Conservation (phyloP, 169 alveolate species). For the Babesia bovis region DNA sequence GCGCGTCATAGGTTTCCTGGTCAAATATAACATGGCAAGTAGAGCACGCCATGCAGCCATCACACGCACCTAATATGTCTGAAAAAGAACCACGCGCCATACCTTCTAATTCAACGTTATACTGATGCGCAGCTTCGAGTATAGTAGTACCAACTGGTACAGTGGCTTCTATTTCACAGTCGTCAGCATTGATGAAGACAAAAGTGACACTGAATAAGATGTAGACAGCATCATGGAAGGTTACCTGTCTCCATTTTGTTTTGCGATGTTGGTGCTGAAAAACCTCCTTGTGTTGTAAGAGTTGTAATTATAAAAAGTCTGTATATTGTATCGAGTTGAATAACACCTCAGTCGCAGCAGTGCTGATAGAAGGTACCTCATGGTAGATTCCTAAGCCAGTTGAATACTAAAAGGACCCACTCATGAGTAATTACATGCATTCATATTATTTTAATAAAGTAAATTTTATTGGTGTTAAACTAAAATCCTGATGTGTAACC, state of each 20-base stretch:
- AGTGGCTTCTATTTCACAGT: conserved; percentile 68
- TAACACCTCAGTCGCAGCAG: neutral
- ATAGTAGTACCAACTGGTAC: conserved; percentile 77
- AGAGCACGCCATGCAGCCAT: conserved; percentile 93
- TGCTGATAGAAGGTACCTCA: conserved; percentile 16
- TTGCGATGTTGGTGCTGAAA: conserved; percentile 27
- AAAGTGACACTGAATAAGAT: conserved; percentile 65
- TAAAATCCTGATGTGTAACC: no score
- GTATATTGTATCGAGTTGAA: neutral
- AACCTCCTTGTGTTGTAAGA: neutral
- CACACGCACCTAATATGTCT: conserved; percentile 92
- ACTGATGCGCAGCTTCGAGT: conserved; percentile 83
- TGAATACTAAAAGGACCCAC: no score
- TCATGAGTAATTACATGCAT: neutral
- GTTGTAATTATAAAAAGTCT: no score
- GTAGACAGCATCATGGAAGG: neutral
- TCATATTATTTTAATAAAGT: no score
- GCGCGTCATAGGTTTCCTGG: conserved; percentile 83
- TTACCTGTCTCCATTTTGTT: conserved; percentile 5
- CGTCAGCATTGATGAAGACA: conserved; percentile 56
- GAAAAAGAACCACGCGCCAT: neutral
- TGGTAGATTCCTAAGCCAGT: neutral
- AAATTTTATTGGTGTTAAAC: no score
- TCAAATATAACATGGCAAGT: conserved; percentile 95
- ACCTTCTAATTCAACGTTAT: conserved; percentile 82